Evolutionary conservation across 2,329 filamentous ascomycete species (phyloP).

Genomic region (Ceratocystiopsis brevicomis): DNA sequence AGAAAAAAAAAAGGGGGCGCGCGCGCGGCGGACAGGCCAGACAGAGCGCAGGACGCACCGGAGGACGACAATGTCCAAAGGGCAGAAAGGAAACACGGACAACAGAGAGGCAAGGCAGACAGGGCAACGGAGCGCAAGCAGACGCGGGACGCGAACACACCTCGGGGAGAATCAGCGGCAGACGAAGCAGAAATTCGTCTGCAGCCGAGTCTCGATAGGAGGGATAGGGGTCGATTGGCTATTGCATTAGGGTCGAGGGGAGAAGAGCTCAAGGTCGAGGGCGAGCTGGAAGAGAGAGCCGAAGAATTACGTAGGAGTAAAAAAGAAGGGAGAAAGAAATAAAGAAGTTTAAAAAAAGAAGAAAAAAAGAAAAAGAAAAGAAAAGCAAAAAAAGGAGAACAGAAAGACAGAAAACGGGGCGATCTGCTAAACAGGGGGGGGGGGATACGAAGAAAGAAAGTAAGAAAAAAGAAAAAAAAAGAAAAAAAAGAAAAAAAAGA

Average conservation of each 20-base stretch:
- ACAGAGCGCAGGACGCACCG: too few relatives aligned
- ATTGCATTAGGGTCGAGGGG: too few relatives aligned
- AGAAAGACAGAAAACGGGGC: background rate
- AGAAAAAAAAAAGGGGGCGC: too few relatives aligned
- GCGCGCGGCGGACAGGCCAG: too few relatives aligned
- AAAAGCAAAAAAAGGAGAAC: background rate
- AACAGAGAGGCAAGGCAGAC: background rate
- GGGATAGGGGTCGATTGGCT: background rate
- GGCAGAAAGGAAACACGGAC: too few relatives aligned
- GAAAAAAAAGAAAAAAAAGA: background rate
- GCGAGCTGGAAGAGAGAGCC: too few relatives aligned
- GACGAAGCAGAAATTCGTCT: slow-evolving; percentile 8
- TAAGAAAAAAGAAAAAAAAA: background rate
- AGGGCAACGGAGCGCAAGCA: background rate
- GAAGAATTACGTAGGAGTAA: too few relatives aligned
- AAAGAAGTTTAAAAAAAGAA: background rate
- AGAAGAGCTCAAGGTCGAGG: too few relatives aligned
- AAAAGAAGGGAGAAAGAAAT: background rate
- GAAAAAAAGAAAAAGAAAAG: background rate
- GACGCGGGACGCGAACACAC: background rate
- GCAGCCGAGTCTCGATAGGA: slow-evolving; percentile 7
- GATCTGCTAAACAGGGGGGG: too few relatives aligned
- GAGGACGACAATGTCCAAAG: too few relatives aligned
- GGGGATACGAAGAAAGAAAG: background rate
- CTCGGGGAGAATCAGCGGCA: slow-evolving; percentile 9